Conservation (phyloP, 2,329 filamentous ascomycete species). For the Talaromyces amestolkiae region DNA sequence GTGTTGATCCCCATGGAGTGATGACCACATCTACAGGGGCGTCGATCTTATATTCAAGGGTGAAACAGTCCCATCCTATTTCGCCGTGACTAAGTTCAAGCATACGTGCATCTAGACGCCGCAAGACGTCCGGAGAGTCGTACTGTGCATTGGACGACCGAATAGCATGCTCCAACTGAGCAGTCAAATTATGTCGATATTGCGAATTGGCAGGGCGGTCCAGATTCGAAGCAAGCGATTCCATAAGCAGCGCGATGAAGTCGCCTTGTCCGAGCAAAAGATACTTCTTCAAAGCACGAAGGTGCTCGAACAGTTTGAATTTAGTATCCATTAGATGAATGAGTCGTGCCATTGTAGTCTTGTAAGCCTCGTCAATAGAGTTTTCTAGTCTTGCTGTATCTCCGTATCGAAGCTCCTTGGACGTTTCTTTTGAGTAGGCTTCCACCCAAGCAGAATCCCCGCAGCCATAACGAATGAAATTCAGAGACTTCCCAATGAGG, state of each 20-base stretch:
- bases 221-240: constrained; percentile 86
- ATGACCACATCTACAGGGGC: constrained; percentile 95
- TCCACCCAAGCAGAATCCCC: constrained; percentile 94
- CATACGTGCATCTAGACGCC: constrained; percentile 95
- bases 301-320: constrained; percentile 90
- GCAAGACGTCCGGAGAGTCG: constrained; percentile 85
- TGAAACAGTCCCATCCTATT: constrained; percentile 99
- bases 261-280: constrained; percentile 92
- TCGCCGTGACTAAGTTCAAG: constrained; percentile 93
- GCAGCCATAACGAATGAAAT: constrained; percentile 96
- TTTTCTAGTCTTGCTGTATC: constrained; percentile 87
- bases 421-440: constrained; percentile 86
- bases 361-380: constrained; percentile 96
- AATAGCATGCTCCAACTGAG: constrained; percentile 96
- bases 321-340: constrained; percentile 93
- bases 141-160: constrained; percentile 96
- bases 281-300: constrained; percentile 90
- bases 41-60: constrained; percentile 96
- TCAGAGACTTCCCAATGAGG: constrained; percentile 93
- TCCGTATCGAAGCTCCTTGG: constrained; percentile 86
- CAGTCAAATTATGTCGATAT: constrained; percentile 92
- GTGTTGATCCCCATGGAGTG: constrained; percentile 89
- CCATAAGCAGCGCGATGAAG: constrained; percentile 96
- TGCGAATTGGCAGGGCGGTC: constrained; percentile 95
- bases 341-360: constrained; percentile 92